Percentiles rank a stretch among this genome's conserved stretches.
Evolutionary conservation across 176 grass and related monocot genomes (phyloP).

Genomic region (Eleusine coracana): DNA sequence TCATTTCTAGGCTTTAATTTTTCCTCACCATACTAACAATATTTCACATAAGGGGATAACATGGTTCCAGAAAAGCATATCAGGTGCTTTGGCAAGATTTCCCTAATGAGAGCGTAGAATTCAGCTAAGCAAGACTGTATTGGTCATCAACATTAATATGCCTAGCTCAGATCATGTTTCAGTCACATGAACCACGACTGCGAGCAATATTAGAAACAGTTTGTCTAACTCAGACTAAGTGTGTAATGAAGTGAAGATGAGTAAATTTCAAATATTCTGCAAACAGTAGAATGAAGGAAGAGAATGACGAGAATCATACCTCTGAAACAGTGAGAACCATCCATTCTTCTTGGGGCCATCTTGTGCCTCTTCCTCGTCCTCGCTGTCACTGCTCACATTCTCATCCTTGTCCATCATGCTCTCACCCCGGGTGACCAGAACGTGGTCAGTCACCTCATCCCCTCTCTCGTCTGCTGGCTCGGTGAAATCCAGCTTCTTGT

Average conservation of each 20-base stretch:
- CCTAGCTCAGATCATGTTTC: no score
- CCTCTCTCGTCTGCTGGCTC: slow-evolving; percentile 80
- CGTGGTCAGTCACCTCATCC: slow-evolving; percentile 50
- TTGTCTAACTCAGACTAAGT: no score
- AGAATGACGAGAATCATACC: slow-evolving; percentile 42
- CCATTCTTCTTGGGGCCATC: slow-evolving; percentile 62
- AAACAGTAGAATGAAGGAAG: background rate
- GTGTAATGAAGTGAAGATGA: no score
- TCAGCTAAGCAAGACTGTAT: no score
- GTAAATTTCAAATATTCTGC: no score
- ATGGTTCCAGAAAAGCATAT: background rate
- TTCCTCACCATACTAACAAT: background rate
- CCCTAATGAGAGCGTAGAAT: no score
- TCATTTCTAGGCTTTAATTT: no score
- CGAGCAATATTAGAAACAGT: no score
- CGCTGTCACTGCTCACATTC: slow-evolving; percentile 67
- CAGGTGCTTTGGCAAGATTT: no score
- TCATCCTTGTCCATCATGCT: slow-evolving; percentile 99
- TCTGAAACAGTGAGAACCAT: slow-evolving; percentile 94
- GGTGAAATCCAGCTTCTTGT: slow-evolving; percentile 82
- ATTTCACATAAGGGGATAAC: background rate
- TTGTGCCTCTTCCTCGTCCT: slow-evolving; percentile 67
- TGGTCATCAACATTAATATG: no score
- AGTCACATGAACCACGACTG: no score
- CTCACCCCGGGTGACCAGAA: slow-evolving; percentile 51